A percentile compares a stretch with the other conserved stretches of the same genome.
phyloP scores from a whole-genome alignment of 495 filamentous ascomycete species.

The Annulohypoxylon moriforme region DNA sequence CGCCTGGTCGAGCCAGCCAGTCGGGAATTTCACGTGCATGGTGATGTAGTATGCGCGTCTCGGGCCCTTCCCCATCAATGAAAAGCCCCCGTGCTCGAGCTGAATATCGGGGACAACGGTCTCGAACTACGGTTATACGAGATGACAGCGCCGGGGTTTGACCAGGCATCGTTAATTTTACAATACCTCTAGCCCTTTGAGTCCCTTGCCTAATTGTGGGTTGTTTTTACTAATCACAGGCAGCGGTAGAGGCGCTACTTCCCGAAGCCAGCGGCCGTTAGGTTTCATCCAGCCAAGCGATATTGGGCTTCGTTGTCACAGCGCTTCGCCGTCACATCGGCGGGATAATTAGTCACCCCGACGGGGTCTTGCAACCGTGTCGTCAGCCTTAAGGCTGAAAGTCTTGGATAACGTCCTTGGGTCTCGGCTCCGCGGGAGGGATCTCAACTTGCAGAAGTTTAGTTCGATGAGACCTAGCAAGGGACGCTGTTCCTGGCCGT shows the following conservation, averaged over 20 bases:
- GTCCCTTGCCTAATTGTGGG: not conserved
- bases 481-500: constrained; percentile 14
- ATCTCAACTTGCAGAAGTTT: constrained; percentile 13
- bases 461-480: not conserved
- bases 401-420: not conserved
- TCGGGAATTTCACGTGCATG: constrained; percentile 21
- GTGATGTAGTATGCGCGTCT: not conserved
- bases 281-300: not conserved
- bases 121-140: constrained; percentile 1
- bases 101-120: constrained; percentile 4
- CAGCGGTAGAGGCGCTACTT: not conserved
- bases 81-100: not conserved
- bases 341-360: constrained; percentile 2
- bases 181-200: not conserved
- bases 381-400: constrained; percentile 33
- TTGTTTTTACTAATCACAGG: constrained; percentile 1
- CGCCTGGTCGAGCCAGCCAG: constrained; percentile 14
- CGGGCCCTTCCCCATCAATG: not conserved
- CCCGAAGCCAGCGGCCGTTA: not conserved
- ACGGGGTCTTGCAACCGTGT: not conserved
- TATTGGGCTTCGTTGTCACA: not conserved
- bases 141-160: not conserved
- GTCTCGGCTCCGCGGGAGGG: constrained; percentile 18
- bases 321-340: not conserved
- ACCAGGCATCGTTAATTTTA: not conserved